Base-by-base conservation (phyloP, 306 rosid species). In the Lathyrus oleraceus region DNA sequence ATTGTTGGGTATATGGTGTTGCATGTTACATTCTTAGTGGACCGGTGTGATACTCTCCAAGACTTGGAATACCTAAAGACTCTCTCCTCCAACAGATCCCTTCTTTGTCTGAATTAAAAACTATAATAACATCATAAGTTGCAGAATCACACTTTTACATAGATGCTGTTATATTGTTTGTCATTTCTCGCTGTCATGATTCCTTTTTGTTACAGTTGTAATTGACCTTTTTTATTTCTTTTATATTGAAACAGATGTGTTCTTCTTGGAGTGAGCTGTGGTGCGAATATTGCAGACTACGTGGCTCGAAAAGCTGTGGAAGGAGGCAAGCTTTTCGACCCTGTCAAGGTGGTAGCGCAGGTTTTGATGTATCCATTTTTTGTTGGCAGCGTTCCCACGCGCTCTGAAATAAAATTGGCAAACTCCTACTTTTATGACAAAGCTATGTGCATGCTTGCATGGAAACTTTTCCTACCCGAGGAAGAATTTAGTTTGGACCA, bases 381-480 rank as follows among this genome's bases (percentile, higher is more conserved):
- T 45, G 47, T 94, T 16, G 97, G 97, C 57, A 90, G 79, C 71
- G 87, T 87, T 66, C 97, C 96, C 15, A 94, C 98, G 0, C 97
- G 45, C 53, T 94, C 98, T 1, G 98, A 94, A 84, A 85, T 90
- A 72, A 94, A 88, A 76, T 76, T 94, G 54, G 96, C 97, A 51
- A 94, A 94, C 85, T 88, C 98, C 38, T 94, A 90, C 65, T 94
- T 94, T 78, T 90, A 90, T 47, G 98, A 88, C 81, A 94, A 94
- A 84, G 81, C 97, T 42, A 90, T 88, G 97, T 94, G 98, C 81
- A 81, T 61, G 17, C 90, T 94, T 44, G 90, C 98, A 11, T 94
- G 98, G 98, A 94, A 90, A 73, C 82, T 90, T 10, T 90, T 94
- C 76, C 83, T 94, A 47, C 90, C 98, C 0, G 97, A 90, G 84